Percentiles rank a stretch among this genome's conserved stretches.
These are phyloP conservation scores for Petunia hybrid DNA, from an alignment of 305 asterid species.

Conservation along the genomic window DNA sequence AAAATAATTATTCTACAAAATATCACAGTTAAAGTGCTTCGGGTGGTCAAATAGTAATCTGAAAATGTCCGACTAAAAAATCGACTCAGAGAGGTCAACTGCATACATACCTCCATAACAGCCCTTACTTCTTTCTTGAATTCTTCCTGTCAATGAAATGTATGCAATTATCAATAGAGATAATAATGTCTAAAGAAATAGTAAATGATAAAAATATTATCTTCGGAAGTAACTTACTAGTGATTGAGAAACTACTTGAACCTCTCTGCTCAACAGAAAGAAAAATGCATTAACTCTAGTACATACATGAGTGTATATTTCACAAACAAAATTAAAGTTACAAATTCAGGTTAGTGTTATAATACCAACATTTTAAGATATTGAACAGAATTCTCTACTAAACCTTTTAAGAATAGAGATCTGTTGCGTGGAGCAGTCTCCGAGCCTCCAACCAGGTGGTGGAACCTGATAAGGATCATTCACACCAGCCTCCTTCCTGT, in stretches of 20 bases:
- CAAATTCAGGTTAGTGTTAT: too few relatives aligned
- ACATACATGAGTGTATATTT: background rate
- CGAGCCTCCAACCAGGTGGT: slow-evolving; percentile 93
- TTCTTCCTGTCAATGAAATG: slow-evolving; percentile 52
- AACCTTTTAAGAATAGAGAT: too few relatives aligned
- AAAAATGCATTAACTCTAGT: background rate
- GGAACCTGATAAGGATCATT: slow-evolving; percentile 92
- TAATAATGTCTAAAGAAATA: background rate
- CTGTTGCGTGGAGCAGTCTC: slow-evolving; percentile 89
- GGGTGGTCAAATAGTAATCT: too few relatives aligned
- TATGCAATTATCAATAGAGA: background rate
- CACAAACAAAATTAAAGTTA: background rate
- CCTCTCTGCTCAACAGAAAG: slow-evolving; percentile 52
- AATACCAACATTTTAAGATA: background rate
- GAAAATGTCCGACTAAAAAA: background rate
- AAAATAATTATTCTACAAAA: too few relatives aligned
- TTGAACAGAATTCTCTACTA: too few relatives aligned
- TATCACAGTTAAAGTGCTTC: too few relatives aligned
- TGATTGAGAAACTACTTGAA: slow-evolving; percentile 50
- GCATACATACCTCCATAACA: slow-evolving; percentile 70
- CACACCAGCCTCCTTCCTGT: slow-evolving; percentile 84
- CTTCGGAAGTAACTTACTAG: slow-evolving; percentile 48
- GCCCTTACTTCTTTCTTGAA: slow-evolving; percentile 61
- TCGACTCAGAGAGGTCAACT: background rate
- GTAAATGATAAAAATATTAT: background rate